Percentiles rank a stretch among this genome's conserved stretches.
phyloP scores from a whole-genome alignment of 2,329 filamentous ascomycete genomes.

The Cladosporium oxysporum region DNA sequence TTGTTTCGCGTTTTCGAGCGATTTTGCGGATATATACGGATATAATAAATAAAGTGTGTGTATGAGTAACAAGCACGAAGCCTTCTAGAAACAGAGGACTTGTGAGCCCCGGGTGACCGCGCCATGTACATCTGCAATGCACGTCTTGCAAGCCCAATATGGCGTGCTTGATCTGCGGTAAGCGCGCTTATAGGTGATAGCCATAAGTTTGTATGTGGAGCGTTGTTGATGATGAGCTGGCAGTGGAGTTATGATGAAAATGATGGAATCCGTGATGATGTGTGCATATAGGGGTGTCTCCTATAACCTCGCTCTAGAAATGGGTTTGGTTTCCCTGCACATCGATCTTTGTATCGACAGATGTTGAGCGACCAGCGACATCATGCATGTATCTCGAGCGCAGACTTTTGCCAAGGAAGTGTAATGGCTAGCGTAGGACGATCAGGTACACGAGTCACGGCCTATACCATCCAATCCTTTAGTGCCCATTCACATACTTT shows the following conservation, averaged over 20 bases:
- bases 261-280: too few relatives aligned
- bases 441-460: neutral
- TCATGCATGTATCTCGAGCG: neutral
- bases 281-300: too few relatives aligned
- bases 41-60: neutral
- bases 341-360: neutral
- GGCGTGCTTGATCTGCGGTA: slow-evolving; percentile 6
- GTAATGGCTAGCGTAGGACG: neutral
- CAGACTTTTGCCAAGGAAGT: neutral
- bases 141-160: slow-evolving; percentile 14
- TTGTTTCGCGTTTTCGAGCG: slow-evolving; percentile 1
- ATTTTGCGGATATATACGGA: neutral
- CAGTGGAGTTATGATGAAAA: too few relatives aligned
- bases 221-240: too few relatives aligned
- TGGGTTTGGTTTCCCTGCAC: too few relatives aligned
- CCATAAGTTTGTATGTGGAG: neutral
- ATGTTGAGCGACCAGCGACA: neutral
- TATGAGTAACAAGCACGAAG: neutral
- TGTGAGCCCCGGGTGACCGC: neutral
- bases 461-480: too few relatives aligned
- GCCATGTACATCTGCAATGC: neutral
- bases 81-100: neutral
- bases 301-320: too few relatives aligned
- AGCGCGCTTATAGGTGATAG: neutral
- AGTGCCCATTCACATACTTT: neutral